Conservation (phyloP, 441 rosid species). For the Dalechampia spathulata region DNA sequence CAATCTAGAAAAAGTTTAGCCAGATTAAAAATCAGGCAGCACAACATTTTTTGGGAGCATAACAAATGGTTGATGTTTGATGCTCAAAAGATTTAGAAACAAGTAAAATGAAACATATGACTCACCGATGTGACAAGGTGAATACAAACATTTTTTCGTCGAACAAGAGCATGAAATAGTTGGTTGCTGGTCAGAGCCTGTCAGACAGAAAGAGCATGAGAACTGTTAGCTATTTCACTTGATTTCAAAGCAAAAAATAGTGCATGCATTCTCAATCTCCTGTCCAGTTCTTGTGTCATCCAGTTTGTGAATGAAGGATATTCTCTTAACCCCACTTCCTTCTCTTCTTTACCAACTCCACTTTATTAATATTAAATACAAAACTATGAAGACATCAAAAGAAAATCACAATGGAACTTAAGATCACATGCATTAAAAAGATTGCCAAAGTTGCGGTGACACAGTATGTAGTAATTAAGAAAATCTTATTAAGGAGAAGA, state of each 20-base stretch:
- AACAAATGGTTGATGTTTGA: background rate
- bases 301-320: no score
- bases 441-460: background rate
- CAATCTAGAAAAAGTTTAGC: background rate
- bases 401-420: no score
- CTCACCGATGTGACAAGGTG: constrained; percentile 86
- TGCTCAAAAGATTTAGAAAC: background rate
- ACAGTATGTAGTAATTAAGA: background rate
- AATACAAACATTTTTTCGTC: constrained; percentile 60
- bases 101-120: background rate
- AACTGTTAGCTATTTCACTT: no score
- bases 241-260: no score
- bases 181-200: constrained; percentile 80
- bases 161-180: constrained; percentile 80
- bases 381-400: no score
- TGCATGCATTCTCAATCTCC: no score
- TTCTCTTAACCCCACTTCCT: no score
- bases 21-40: background rate
- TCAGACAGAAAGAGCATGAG: constrained; percentile 11
- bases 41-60: background rate
- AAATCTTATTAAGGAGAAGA: constrained; percentile 3
- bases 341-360: no score
- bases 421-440: no score
- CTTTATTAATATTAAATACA: no score
- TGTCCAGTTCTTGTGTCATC: no score